Base-by-base conservation (phyloP, 495 filamentous ascomycete genomes). In the Trichoderma gamsii region DNA sequence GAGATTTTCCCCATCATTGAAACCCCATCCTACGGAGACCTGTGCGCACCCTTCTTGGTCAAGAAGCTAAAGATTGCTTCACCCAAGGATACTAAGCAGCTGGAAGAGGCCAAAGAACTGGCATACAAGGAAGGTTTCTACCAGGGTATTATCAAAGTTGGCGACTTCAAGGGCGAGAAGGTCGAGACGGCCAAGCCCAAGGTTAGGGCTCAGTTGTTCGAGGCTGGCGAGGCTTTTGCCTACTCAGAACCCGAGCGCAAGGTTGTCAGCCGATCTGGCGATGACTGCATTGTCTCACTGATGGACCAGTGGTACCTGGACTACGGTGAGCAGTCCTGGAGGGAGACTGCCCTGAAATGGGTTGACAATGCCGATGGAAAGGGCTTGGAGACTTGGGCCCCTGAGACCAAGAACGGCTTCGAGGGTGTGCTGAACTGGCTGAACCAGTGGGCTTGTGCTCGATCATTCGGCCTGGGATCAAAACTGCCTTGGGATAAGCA, bases 121-220 rank as follows among this genome's bases (percentile, higher is more conserved):
- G 95, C 95, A 5, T 99, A 99, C 81, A 96, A 92, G 76, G 93
- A 97, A 75, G 95, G 91, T n/a, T 97, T 91, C 82, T 99, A 98
- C 82, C 90, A 96, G 79, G 95, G 95, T 64, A 91, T 84, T 52
- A 95, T 99, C 91, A 77, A 92, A 51, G 84, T 90, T 66, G 95
- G 95, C 63, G 91, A 97, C 25, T 97, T 90, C 80, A 91, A 89
- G 77, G 95, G 93, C 35, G 85, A 92, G 78, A 83, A 90, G 67
- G 95, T 99, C 49, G 88, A 92, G 72, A 83, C 82, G 51, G 93
- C 88, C 25, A 99, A 99, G 80, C 87, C 89, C 41, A 91, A 95
- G 75, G 92, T 99, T 38, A 84, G 89, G 72, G 82, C 90, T 73
- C 81, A 91, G 66, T 85, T 99, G 29, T 85, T 96, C 71, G 87